A percentile compares a stretch with the other conserved stretches of the same genome.
These are phyloP conservation scores for Prillingera fragicola DNA, from an alignment of 1,284 basidiomycete genomes.

Conservation along the genomic window DNA sequence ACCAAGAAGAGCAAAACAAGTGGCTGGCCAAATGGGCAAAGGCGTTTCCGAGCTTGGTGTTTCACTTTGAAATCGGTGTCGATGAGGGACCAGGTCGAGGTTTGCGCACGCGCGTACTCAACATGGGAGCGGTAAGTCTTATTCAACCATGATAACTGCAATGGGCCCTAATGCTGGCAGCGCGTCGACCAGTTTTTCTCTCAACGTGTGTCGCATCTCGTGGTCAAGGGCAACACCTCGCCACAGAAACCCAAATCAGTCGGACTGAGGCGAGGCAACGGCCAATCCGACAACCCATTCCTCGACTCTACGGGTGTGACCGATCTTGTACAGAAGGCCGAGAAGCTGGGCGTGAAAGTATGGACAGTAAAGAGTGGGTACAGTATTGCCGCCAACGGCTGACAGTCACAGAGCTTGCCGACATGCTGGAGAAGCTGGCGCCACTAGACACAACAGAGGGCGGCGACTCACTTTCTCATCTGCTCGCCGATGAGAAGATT, in stretches of 20 bases:
- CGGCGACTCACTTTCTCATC: conserved; percentile 49
- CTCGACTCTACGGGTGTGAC: conserved; percentile 49
- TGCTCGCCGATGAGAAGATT: conserved; percentile 81
- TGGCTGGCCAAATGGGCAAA: conserved; percentile 78
- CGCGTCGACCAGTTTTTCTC: conserved; percentile 78
- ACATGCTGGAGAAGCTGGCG: conserved; percentile 48
- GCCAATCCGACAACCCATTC: conserved; percentile 34
- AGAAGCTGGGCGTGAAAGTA: conserved; percentile 75
- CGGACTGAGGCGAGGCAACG: conserved; percentile 14
- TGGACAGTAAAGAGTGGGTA: conserved; percentile 75
- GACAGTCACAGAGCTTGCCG: conserved; percentile 30
- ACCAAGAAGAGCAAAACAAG: conserved; percentile 55
- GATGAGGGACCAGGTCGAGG: conserved; percentile 52
- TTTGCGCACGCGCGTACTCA: conserved; percentile 56
- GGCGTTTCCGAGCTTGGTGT: conserved; percentile 75
- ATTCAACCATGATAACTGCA: background rate
- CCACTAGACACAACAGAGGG: conserved; percentile 40
- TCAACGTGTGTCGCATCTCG: conserved; percentile 75
- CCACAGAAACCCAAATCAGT: conserved; percentile 51
- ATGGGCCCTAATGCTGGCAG: conserved; percentile 1
- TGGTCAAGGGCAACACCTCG: conserved; percentile 47
- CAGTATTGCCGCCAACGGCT: conserved; percentile 6
- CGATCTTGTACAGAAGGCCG: conserved; percentile 67
- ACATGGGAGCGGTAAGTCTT: conserved; percentile 70
- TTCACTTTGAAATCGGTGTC: conserved; percentile 66